Evolutionary conservation across 1,284 basidiomycete genomes (phyloP).

Genomic region (Paramarasmius palmivorus): DNA sequence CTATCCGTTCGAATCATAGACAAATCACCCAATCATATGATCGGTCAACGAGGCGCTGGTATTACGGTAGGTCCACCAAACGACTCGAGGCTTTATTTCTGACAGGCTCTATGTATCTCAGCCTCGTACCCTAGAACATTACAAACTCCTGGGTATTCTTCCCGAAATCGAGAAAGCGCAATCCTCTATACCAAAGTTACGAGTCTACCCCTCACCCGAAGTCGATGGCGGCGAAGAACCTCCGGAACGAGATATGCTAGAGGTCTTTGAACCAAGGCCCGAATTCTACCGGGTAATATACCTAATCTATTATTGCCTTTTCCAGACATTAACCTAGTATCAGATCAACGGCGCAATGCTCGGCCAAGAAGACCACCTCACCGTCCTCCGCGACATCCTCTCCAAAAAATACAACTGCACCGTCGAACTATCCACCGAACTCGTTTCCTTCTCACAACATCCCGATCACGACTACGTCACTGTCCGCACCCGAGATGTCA

Average conservation of each 20-base stretch:
- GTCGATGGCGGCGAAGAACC: background rate
- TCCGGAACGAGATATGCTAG: background rate
- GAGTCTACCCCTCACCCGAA: slow-evolving; percentile 6
- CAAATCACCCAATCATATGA: slow-evolving; percentile 15
- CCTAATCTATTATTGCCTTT: background rate
- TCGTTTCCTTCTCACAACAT: slow-evolving; percentile 28
- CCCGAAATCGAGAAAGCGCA: slow-evolving; percentile 6
- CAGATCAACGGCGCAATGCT: slow-evolving; percentile 18
- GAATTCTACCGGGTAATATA: background rate
- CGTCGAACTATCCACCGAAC: slow-evolving; percentile 30
- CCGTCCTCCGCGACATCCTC: slow-evolving; percentile 27
- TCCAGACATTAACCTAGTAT: too few relatives aligned
- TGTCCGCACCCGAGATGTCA: slow-evolving; percentile 3
- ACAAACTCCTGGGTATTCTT: slow-evolving; percentile 13
- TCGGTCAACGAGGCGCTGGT: slow-evolving; percentile 21
- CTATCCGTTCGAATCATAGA: slow-evolving; percentile 25
- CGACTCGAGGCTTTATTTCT: background rate
- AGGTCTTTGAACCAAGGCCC: background rate
- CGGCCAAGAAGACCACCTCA: slow-evolving; percentile 27
- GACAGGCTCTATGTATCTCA: background rate
- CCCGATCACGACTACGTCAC: slow-evolving; percentile 18
- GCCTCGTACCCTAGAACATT: slow-evolving; percentile 16
- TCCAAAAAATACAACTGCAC: slow-evolving; percentile 19
- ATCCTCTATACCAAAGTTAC: background rate
- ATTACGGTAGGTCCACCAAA: too few relatives aligned